These are phyloP conservation scores for Tylopilus rubrobrunneus DNA, from an alignment of 768 basidiomycete genomes.

Conservation along the genomic window DNA sequence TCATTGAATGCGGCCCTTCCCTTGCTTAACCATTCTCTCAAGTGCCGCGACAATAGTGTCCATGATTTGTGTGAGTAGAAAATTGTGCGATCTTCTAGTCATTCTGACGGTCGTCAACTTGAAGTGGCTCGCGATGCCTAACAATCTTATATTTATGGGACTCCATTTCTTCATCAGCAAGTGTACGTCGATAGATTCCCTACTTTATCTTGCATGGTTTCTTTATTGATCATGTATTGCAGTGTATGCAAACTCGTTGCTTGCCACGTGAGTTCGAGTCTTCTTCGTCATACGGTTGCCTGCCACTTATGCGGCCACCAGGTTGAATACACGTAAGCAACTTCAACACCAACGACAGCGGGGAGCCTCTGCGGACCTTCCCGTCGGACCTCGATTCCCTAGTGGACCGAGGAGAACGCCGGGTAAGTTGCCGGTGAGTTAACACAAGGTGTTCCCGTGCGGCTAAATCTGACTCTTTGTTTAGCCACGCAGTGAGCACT, in stretches of 20 bases:
- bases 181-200: slow-evolving; percentile 27
- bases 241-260: slow-evolving; percentile 52
- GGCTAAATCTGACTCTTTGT: not conserved
- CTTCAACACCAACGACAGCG: slow-evolving; percentile 30
- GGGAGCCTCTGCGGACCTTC: slow-evolving; percentile 28
- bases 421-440: slow-evolving; percentile 12
- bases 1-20: not conserved
- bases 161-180: slow-evolving; percentile 53
- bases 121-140: slow-evolving; percentile 45
- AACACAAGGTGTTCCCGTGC: not conserved
- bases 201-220: not conserved
- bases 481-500: slow-evolving; percentile 10
- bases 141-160: slow-evolving; percentile 50
- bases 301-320: slow-evolving; percentile 5
- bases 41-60: slow-evolving; percentile 42
- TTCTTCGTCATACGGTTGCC: not conserved
- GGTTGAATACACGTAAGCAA: slow-evolving; percentile 37
- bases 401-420: slow-evolving; percentile 13
- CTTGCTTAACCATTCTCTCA: not conserved
- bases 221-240: not conserved
- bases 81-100: not conserved
- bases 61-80: slow-evolving; percentile 38
- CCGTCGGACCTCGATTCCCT: slow-evolving; percentile 23
- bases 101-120: not conserved
- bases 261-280: slow-evolving; percentile 35